Evolutionary conservation across 495 filamentous ascomycete species (phyloP), one percentile per base, ranked within the genome.

Genomic region (Massariosphaeria phaeospora): DNA sequence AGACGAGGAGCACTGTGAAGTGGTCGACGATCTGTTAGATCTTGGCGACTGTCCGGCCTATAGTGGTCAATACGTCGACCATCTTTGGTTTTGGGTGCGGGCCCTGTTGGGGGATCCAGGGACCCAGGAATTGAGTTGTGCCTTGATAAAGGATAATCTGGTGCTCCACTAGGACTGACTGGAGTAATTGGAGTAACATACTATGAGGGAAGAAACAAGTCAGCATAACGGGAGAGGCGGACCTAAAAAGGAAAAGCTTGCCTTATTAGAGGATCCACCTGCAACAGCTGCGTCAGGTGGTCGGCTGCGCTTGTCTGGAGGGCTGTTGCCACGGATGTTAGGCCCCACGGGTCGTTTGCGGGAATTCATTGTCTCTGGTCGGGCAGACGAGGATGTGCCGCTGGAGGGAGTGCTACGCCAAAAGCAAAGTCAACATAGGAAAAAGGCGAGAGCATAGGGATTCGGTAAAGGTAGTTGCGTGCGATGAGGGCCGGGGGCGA

Each of bases 11-110:
- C 2, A 12, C 49, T 33, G 25, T 31, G 24, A 8, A 26, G 2
- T 11, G 33, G 10, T 38, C 46, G 23, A 3, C 21, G 30, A 20
- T 49, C 46, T 9, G 27, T 9, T 6, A 33, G 25, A 20, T 49
- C 46, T 38, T 21, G 38, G 18, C 38, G 38, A 12, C 8, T 12
- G 20, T 40, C 48, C 2, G 48, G 10, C 23, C 48, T 39, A 15
- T 9, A 18, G 4, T 9, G 30, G 46, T 49, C 46, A 49, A 49
- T 38, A 36, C 48, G 11, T 24, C 24, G n/a, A 21, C 15, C 43
- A 46, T 46, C 21, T 29, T 15, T 46, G 13, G 43, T 46, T n/a
- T 46, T 46, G 2, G 20, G 26, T 21, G 23, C 43, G 21, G 24
- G 43, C 9, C 24, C 43, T 10, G 43, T 27, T 15, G 43, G 43